Evolutionary conservation across 2,329 filamentous ascomycete genomes (phyloP), one percentile per base, ranked within the genome.

Genomic region (Alternaria conjuncta): DNA sequence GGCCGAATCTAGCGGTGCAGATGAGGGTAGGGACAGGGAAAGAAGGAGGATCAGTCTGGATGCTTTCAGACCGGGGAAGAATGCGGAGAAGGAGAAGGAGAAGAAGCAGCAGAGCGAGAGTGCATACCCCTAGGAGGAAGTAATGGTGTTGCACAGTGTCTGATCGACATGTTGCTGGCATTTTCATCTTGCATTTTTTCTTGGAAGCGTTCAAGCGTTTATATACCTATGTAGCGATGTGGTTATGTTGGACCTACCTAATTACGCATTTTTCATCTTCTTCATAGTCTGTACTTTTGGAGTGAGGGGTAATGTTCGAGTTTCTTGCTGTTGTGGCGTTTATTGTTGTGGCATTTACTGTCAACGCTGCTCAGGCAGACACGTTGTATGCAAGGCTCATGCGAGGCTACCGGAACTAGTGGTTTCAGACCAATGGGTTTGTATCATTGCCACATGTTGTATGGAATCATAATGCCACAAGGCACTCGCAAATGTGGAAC

Each of bases 1-100:
- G 6, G 68, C 68, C 7, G 66, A 64, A 5, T 54, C 51, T 5
- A 62, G 61, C 3, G 43, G 18, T 25, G 43, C 43, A 15, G 71
- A 67, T 6, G 67, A 63, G 7, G 46, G 49, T 10, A 64, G 62
- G 13, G 67, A 65, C 23, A 71, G 61, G 46, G 69, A 73, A 28
- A 71, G 63, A 47, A 66, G 64, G 23, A 63, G 65, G 3, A 59
- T 71, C 13, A 73, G 70, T 45, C 44, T 74, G 2, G 70, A 74
- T 50, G 70, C 28, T 32, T 57, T 61, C 30, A 61, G 54, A 18
- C 50, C 49, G 10, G 46, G 30, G 18, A 36, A 60, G 23, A 55
- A 5, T 20, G 51, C 45, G 50, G 59, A 55, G 15, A 59, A 11
- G 25, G 13, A 49, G 9, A 49, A 25, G 25, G 53, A 43, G 41